phyloP scores from a whole-genome alignment of 2,329 filamentous ascomycete genomes.

The Neopestalotiopsis clavispora region DNA sequence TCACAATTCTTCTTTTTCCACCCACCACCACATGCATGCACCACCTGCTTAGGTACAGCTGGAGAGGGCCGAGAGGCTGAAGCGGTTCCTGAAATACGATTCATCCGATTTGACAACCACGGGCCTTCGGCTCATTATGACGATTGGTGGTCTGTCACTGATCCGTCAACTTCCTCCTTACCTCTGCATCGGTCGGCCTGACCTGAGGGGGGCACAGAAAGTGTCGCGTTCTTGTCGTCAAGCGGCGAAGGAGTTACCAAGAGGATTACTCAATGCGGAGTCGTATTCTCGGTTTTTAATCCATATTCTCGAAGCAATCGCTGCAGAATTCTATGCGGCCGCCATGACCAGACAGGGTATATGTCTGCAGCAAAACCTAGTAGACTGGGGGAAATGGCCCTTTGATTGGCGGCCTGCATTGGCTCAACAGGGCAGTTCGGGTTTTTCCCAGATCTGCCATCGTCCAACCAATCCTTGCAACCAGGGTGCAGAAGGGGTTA shows the following conservation, averaged over 20 bases:
- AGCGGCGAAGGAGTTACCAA: not conserved
- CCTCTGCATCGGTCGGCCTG: not conserved
- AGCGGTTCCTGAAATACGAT: not conserved
- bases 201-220: not conserved
- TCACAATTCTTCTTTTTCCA: not conserved
- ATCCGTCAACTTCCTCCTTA: not conserved
- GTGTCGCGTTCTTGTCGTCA: not conserved
- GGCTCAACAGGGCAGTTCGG: slow-evolving; percentile 8
- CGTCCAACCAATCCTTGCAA: not conserved
- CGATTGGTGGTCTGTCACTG: not conserved
- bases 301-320: not conserved
- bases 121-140: not conserved
- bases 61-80: not conserved
- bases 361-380: slow-evolving; percentile 8
- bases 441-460: not conserved
- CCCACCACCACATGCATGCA: not conserved
- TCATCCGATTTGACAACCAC: not conserved
- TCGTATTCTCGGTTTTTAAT: not conserved
- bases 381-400: not conserved
- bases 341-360: not conserved
- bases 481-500: not conserved
- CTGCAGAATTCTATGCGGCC: not conserved
- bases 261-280: not conserved
- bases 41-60: not conserved
- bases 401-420: slow-evolving; percentile 13